Percentiles rank a stretch among this genome's conserved stretches.
These are phyloP conservation scores for Coccomyxa sp. DNA, from an alignment of 139 green algal genomes.

Conservation along the genomic window DNA sequence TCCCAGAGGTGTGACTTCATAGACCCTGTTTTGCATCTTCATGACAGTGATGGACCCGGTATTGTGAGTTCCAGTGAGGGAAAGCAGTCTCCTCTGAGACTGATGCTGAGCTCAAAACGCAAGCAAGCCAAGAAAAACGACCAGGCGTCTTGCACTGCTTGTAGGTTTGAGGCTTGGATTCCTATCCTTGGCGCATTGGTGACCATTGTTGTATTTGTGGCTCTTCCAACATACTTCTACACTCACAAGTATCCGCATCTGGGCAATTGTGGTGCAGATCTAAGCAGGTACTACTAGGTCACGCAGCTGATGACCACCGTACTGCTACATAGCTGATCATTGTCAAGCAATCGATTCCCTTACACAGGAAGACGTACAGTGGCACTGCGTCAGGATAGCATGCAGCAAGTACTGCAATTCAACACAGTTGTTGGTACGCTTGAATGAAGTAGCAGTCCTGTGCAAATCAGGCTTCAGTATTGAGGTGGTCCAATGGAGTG, in stretches of 20 bases:
- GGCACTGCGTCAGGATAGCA: too few relatives aligned
- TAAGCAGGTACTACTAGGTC: neutral
- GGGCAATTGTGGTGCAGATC: slow-evolving; percentile 6
- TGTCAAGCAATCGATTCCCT: too few relatives aligned
- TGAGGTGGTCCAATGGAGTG: too few relatives aligned
- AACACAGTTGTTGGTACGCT: too few relatives aligned
- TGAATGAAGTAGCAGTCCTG: too few relatives aligned
- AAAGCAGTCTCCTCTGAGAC: neutral
- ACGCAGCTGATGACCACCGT: neutral
- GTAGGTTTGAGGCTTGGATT: slow-evolving; percentile 25
- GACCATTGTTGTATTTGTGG: slow-evolving; percentile 16
- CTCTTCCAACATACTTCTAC: slow-evolving; percentile 33
- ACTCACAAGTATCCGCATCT: neutral
- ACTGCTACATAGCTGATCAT: too few relatives aligned
- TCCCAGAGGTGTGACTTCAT: slow-evolving; percentile 12
- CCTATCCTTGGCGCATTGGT: slow-evolving; percentile 14
- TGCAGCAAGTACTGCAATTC: too few relatives aligned
- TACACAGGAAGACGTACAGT: too few relatives aligned
- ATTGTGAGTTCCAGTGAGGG: neutral
- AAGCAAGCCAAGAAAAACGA: neutral
- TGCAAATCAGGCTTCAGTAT: too few relatives aligned
- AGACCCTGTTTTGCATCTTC: neutral
- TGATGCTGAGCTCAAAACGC: neutral
- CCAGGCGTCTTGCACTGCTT: neutral
- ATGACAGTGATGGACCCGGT: neutral